Evolutionary conservation across 768 basidiomycete genomes (phyloP), one percentile per base, ranked within the genome.

Genomic region (Antrodiella citrinella): DNA sequence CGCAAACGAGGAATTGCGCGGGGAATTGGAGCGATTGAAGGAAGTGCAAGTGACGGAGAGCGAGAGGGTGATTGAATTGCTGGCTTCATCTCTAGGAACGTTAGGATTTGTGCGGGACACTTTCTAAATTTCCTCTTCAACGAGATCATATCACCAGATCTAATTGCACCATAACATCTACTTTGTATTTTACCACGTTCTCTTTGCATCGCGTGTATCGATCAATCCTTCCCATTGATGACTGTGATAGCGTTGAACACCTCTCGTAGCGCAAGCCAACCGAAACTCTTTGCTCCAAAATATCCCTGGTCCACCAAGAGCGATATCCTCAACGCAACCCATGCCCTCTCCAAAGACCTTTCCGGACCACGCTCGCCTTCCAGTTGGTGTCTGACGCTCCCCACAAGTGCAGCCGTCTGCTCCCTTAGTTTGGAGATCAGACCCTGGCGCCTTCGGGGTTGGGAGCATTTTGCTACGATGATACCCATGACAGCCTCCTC

Each of bases 1-100:
- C 25, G 74, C 71, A 19, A 89, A 89, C 61, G 41, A 43, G 21
- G 92, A 92, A 64, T 59, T 94, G 52, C 67, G 68, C 48, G 62
- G 60, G 3, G 73, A 73, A 18, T 57, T 99, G 61, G 72, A 81
- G 57, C 69, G 59, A 51, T 63, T 99, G 49, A 65, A 75, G 56
- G 72, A 67, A 25, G 77, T 81, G 55, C 94, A 97, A 65, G 67
- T 71, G 59, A 78, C 71, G 63, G 92, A 97, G 71, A 86, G 86
- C 56, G 79, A 77, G 57, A 73, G 91, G 44, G 71, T 99, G 53
- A 62, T 89, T 47, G 86, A 86, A 62, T 72, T 90, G 44, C 75
- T 90, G 48, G 72, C 84, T 18, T 80, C 82, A 3, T 86, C 84
- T 2, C 63, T 90, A 51, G 89, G 89, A 39, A 87, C 82, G 23